Evolutionary conservation across 225 moss, liverwort and hornwort genomes (phyloP).

Genomic region (Marchantia paleacea): DNA sequence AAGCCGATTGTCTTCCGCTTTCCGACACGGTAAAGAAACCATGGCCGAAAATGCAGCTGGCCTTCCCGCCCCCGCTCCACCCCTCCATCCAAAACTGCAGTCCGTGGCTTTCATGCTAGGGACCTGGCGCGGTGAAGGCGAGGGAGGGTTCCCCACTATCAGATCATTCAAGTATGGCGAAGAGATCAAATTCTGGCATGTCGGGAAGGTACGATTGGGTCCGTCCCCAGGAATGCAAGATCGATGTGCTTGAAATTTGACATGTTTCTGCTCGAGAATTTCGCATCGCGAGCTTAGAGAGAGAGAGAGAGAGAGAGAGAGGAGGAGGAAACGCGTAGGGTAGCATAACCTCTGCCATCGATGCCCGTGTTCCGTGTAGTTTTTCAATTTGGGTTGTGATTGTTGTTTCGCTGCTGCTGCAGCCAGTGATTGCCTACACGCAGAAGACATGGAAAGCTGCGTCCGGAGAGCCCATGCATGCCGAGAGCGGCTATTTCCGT

Average conservation of each 20-base stretch:
- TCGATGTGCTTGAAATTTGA: too few species aligned
- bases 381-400: too few species aligned
- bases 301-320: too few species aligned
- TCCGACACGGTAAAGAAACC: slow-evolving; percentile 12
- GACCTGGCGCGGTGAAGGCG: slow-evolving; percentile 95
- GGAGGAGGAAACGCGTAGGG: too few species aligned
- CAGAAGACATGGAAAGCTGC: slow-evolving; percentile 88
- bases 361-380: too few species aligned
- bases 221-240: neutral
- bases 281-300: too few species aligned
- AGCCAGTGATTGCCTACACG: slow-evolving; percentile 91
- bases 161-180: slow-evolving; percentile 91
- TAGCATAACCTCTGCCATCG: too few species aligned
- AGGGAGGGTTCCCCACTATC: slow-evolving; percentile 88
- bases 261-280: too few species aligned
- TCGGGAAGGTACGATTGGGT: slow-evolving; percentile 75
- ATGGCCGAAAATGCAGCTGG: slow-evolving; percentile 51
- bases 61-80: slow-evolving; percentile 23
- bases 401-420: slow-evolving; percentile 28
- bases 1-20: slow-evolving; percentile 7
- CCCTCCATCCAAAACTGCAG: slow-evolving; percentile 66
- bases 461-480: slow-evolving; percentile 95
- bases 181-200: slow-evolving; percentile 93
- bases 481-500: slow-evolving; percentile 94
- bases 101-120: slow-evolving; percentile 78